Percentiles rank a stretch among this genome's conserved stretches.
phyloP scores from a whole-genome alignment of 495 filamentous ascomycete genomes.

The Podospora appendiculata region DNA sequence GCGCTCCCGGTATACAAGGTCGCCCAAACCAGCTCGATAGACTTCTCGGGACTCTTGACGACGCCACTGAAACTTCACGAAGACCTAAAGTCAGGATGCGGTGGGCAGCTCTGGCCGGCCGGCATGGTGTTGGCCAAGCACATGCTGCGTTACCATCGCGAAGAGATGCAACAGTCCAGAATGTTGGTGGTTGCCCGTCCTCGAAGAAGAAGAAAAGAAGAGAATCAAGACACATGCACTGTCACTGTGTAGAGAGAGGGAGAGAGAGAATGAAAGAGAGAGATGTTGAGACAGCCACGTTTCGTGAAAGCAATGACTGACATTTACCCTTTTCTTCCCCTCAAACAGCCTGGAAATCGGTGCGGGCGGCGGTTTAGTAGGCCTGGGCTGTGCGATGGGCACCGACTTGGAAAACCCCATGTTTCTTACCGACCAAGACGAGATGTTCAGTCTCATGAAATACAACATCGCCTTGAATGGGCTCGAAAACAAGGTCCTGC shows the following conservation, averaged over 20 bases:
- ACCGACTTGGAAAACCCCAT: conserved; percentile 45
- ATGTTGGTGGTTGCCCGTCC: conserved; percentile 54
- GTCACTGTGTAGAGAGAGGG: neutral
- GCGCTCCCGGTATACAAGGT: conserved; percentile 55
- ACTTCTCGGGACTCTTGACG: conserved; percentile 67
- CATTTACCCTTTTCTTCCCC: conserved; percentile 1
- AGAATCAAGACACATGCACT: no score
- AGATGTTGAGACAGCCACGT: neutral
- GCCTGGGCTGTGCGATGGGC: conserved; percentile 57
- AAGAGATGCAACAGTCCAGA: conserved; percentile 51
- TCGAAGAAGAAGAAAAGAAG: neutral
- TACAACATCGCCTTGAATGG: conserved; percentile 75
- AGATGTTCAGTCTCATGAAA: conserved; percentile 76
- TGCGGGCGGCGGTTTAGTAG: conserved; percentile 84
- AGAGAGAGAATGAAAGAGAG: no score
- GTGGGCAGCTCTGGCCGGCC: conserved; percentile 89
- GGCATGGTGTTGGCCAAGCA: conserved; percentile 83
- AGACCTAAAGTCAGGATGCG: conserved; percentile 79
- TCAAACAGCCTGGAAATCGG: conserved; percentile 75
- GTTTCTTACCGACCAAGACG: conserved; percentile 75
- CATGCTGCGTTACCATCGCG: conserved; percentile 60
- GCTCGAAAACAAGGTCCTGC: conserved; percentile 51
- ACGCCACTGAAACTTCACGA: conserved; percentile 69
- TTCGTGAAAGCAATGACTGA: conserved; percentile 3
- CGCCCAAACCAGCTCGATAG: conserved; percentile 53